A percentile compares a stretch with the other conserved stretches of the same genome.
Conservation (phyloP, 2,329 filamentous ascomycete genomes). For the Trichoderma brevicompactum region DNA sequence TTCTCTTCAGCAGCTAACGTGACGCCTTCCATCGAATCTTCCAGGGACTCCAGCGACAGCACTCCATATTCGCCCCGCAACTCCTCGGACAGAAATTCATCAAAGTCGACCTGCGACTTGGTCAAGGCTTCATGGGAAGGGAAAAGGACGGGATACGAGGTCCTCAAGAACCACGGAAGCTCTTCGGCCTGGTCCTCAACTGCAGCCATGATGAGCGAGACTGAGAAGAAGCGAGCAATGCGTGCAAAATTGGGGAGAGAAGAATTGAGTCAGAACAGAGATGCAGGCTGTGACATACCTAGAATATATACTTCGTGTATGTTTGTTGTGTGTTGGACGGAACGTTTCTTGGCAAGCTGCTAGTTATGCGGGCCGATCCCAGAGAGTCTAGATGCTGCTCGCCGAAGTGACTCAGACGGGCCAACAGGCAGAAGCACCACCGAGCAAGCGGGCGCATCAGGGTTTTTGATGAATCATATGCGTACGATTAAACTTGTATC, state of each 20-base stretch:
- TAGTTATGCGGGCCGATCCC: constrained; percentile 2
- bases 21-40: constrained; percentile 44
- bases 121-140: constrained; percentile 44
- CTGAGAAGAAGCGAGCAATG: background rate
- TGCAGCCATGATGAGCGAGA: constrained; percentile 5
- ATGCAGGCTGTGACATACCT: background rate
- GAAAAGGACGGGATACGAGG: constrained; percentile 45
- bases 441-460: no score
- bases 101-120: constrained; percentile 41
- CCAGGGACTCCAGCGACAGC: constrained; percentile 8
- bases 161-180: constrained; percentile 46
- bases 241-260: background rate
- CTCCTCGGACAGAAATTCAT: constrained; percentile 39
- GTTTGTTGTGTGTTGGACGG: no score
- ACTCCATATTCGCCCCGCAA: constrained; percentile 32
- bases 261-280: background rate
- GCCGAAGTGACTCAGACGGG: constrained; percentile 20
- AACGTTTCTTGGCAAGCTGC: background rate
- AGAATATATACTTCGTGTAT: no score
- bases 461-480: no score
- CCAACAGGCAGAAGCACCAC: background rate
- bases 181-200: constrained; percentile 5
- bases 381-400: background rate
- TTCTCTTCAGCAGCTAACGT: constrained; percentile 35
- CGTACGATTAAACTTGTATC: no score